Conservation (phyloP, 176 grass and related monocot species). For the Cenchrus americanus region DNA sequence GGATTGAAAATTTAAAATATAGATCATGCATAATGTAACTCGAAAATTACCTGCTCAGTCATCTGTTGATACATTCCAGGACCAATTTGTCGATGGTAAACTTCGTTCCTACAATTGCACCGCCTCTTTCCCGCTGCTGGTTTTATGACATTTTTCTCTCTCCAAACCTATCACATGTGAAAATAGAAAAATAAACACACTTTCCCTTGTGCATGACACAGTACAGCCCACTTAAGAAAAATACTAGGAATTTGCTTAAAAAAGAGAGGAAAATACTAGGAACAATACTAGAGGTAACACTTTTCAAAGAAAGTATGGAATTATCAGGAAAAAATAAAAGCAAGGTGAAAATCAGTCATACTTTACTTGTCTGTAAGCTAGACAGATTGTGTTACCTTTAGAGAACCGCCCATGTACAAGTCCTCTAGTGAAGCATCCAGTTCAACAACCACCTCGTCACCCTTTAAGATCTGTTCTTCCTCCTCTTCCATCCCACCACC, state of each 20-base stretch:
- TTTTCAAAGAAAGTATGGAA: background rate
- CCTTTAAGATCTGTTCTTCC: slow-evolving; percentile 87
- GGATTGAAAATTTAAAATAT: background rate
- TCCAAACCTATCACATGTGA: slow-evolving; percentile 71
- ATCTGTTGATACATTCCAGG: slow-evolving; percentile 99
- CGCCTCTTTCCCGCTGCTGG: slow-evolving; percentile 85
- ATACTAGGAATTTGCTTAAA: background rate
- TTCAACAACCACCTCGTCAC: slow-evolving; percentile 96
- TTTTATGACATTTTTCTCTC: slow-evolving; percentile 97
- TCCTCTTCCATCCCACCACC: slow-evolving; percentile 81
- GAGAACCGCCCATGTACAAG: slow-evolving; percentile 94
- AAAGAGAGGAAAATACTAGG: background rate
- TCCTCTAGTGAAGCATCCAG: slow-evolving; percentile 95
- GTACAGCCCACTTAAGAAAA: background rate
- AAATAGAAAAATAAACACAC: background rate
- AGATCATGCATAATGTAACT: slow-evolving; percentile 1
- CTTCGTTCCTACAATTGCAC: slow-evolving; percentile 98
- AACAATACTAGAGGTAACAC: background rate
- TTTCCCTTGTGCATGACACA: background rate
- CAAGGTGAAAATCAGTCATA: background rate
- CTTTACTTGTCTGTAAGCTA: background rate
- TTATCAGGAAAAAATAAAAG: background rate
- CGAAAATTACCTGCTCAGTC: slow-evolving; percentile 80
- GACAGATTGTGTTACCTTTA: slow-evolving; percentile 67
- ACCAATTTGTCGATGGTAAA: slow-evolving; percentile 95